Percentiles rank a stretch among this genome's conserved stretches.
Evolutionary conservation across 805 yeast genomes (phyloP).

Genomic region (Candida koratica): DNA sequence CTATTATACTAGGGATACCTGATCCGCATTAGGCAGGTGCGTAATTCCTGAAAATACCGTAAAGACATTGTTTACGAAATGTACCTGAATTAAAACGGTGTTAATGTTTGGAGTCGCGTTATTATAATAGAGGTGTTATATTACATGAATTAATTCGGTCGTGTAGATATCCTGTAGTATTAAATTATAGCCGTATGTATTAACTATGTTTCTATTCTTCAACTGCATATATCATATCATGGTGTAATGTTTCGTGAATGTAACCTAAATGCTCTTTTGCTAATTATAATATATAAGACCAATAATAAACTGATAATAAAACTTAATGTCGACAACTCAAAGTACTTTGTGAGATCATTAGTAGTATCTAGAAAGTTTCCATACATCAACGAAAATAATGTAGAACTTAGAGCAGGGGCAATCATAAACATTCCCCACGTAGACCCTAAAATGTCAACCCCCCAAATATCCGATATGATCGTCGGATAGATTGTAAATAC

Average conservation of each 20-base stretch:
- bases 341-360: slow-evolving; percentile 25
- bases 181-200: too few relatives aligned
- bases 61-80: too few relatives aligned
- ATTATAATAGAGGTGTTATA: too few relatives aligned
- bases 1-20: too few relatives aligned
- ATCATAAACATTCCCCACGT: slow-evolving; percentile 89
- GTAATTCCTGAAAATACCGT: too few relatives aligned
- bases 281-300: slow-evolving; percentile 4
- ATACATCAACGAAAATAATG: slow-evolving; percentile 63
- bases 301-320: slow-evolving; percentile 23
- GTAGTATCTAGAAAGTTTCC: slow-evolving; percentile 56
- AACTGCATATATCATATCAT: too few relatives aligned
- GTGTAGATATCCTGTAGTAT: neutral
- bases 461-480: slow-evolving; percentile 79
- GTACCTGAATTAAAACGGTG: too few relatives aligned
- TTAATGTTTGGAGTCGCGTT: too few relatives aligned
- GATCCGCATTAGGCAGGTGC: too few relatives aligned
- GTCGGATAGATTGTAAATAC: slow-evolving; percentile 85
- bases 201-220: too few relatives aligned
- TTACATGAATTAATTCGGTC: too few relatives aligned
- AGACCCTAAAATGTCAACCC: slow-evolving; percentile 81
- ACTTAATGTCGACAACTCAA: slow-evolving; percentile 23
- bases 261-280: neutral
- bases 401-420: slow-evolving; percentile 82
- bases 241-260: neutral